phyloP scores from a whole-genome alignment of 139 green algal species.

The Desmodesmus armatus region DNA sequence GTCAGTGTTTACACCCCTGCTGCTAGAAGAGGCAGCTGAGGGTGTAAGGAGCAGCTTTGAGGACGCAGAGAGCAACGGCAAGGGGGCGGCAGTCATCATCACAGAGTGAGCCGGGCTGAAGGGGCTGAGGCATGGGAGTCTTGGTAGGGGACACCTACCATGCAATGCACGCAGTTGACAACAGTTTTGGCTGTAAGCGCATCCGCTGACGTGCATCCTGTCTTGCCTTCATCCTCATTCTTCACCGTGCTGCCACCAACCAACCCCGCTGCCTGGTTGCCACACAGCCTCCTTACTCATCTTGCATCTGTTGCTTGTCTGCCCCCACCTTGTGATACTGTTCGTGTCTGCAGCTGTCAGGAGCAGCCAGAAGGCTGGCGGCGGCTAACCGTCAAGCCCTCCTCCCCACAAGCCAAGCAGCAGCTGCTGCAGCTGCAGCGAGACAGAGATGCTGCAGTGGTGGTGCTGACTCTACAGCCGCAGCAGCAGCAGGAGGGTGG shows the following conservation, averaged over 20 bases:
- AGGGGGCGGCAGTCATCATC: conserved; percentile 39
- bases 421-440: conserved; percentile 26
- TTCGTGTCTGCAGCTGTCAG: background rate
- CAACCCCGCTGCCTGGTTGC: no score
- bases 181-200: no score
- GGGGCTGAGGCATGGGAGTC: background rate
- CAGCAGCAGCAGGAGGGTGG: conserved; percentile 29
- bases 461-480: background rate
- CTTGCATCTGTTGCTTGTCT: background rate
- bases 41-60: conserved; percentile 59
- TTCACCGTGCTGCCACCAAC: no score
- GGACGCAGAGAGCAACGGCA: conserved; percentile 54
- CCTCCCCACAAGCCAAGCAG: background rate
- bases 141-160: background rate
- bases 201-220: no score
- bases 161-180: no score
- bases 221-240: no score
- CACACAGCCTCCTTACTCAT: background rate
- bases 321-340: background rate
- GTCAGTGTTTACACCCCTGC: conserved; percentile 77
- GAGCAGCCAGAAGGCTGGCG: background rate
- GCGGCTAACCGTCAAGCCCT: background rate
- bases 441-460: background rate
- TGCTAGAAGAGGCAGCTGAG: conserved; percentile 86
- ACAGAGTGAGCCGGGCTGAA: background rate